phyloP scores from a whole-genome alignment of 306 rosid genomes.

The Datisca glomerata region DNA sequence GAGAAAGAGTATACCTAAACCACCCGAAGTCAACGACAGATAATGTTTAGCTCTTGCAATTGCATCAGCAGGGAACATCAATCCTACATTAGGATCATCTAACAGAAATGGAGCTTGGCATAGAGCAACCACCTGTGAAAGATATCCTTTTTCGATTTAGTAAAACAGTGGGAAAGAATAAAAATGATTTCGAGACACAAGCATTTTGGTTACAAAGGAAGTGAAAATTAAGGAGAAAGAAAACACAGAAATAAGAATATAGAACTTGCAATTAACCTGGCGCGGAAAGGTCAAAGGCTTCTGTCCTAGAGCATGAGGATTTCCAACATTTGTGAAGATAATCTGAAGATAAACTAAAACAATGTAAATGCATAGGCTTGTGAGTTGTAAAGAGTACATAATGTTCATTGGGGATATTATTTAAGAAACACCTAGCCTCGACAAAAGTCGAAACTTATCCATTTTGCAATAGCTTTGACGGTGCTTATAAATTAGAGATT shows the following conservation, averaged over 20 bases:
- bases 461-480: too few species aligned
- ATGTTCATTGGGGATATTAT: too few species aligned
- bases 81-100: slow-evolving; percentile 87
- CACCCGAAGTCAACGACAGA: slow-evolving; percentile 69
- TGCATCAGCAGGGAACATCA: slow-evolving; percentile 97
- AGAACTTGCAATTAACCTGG: slow-evolving; percentile 44
- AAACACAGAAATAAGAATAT: slow-evolving; percentile 11
- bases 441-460: too few species aligned
- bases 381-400: too few species aligned
- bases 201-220: background rate
- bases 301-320: slow-evolving; percentile 98
- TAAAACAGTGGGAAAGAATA: too few species aligned
- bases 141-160: background rate
- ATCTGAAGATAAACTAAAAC: slow-evolving; percentile 40
- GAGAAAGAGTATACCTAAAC: slow-evolving; percentile 62
- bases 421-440: too few species aligned
- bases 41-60: slow-evolving; percentile 88
- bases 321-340: slow-evolving; percentile 96
- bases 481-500: too few species aligned
- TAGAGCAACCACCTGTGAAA: slow-evolving; percentile 82
- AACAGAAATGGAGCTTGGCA: slow-evolving; percentile 99
- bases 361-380: too few species aligned
- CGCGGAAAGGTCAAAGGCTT: slow-evolving; percentile 96
- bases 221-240: background rate
- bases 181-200: too few species aligned